Evolutionary conservation across 1,284 basidiomycete species (phyloP).

Genomic region (Mycena citricolor): DNA sequence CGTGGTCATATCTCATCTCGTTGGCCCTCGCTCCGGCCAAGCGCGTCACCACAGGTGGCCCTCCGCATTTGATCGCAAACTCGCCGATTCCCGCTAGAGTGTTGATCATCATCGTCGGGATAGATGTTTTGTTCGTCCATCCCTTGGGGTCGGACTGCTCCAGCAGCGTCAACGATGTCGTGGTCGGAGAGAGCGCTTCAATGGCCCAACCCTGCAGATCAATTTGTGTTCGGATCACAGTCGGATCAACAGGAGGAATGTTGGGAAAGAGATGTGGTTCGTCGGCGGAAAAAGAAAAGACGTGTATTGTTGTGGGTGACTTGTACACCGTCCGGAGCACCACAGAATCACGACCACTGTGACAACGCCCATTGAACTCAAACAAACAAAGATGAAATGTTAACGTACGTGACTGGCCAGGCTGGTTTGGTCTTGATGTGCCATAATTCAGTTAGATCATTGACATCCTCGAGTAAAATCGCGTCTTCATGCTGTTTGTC

Average conservation of each 20-base stretch:
- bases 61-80: constrained; percentile 93
- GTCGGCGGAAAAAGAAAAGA: constrained; percentile 94
- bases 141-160: constrained; percentile 98
- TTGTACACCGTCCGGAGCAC: constrained; percentile 96
- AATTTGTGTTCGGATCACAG: constrained; percentile 89
- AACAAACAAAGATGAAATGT: constrained; percentile 6
- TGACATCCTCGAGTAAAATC: constrained; percentile 84
- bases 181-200: constrained; percentile 92
- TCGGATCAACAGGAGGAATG: constrained; percentile 70
- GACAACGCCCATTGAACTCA: constrained; percentile 17
- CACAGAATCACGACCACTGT: constrained; percentile 88
- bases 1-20: constrained; percentile 83
- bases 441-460: constrained; percentile 91
- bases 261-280: constrained; percentile 84
- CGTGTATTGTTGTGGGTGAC: constrained; percentile 91
- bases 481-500: constrained; percentile 90
- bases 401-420: constrained; percentile 85
- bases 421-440: constrained; percentile 85
- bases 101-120: constrained; percentile 88
- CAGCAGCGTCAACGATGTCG: constrained; percentile 90
- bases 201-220: constrained; percentile 98
- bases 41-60: constrained; percentile 87
- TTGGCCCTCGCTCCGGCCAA: constrained; percentile 78
- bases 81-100: constrained; percentile 89
- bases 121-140: constrained; percentile 94